A percentile compares a stretch with the other conserved stretches of the same genome.
Evolutionary conservation across 768 basidiomycete genomes (phyloP).

Genomic region (Epithele typhae): DNA sequence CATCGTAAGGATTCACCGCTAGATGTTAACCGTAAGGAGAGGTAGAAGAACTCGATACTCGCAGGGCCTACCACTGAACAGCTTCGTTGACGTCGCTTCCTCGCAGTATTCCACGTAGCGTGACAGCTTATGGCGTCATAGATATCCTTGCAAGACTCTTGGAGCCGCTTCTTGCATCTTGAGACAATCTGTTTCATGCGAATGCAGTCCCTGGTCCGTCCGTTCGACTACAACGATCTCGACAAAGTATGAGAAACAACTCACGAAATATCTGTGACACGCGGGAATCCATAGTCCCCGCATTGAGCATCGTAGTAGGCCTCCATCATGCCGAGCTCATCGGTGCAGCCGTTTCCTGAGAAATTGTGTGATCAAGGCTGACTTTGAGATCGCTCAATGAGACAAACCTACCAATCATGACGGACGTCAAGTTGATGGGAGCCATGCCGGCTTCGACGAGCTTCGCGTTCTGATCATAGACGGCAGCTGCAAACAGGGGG

Average conservation of each 20-base stretch:
- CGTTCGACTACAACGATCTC: background rate
- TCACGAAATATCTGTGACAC: conserved; percentile 41
- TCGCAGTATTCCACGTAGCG: conserved; percentile 37
- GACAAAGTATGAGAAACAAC: background rate
- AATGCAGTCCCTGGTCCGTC: conserved; percentile 27
- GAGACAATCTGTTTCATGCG: conserved; percentile 41
- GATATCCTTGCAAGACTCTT: conserved; percentile 35
- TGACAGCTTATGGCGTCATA: conserved; percentile 38
- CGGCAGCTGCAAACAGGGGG: conserved; percentile 42
- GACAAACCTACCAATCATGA: conserved; percentile 38
- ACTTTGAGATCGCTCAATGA: too few species aligned
- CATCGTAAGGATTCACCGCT: conserved; percentile 47
- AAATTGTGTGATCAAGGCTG: too few species aligned
- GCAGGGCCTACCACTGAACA: conserved; percentile 22
- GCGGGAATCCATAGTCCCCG: conserved; percentile 25
- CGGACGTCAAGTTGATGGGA: conserved; percentile 43
- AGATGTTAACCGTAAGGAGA: background rate
- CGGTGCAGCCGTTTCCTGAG: conserved; percentile 13
- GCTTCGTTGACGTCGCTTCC: conserved; percentile 20
- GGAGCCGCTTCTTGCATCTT: conserved; percentile 36
- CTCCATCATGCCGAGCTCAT: background rate
- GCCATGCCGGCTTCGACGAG: conserved; percentile 39
- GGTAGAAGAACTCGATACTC: background rate
- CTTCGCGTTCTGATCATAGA: conserved; percentile 42
- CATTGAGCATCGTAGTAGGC: conserved; percentile 51